Base-by-base conservation (phyloP, 192 early-diverging fungal species). In the Backusella mclennaniae region DNA sequence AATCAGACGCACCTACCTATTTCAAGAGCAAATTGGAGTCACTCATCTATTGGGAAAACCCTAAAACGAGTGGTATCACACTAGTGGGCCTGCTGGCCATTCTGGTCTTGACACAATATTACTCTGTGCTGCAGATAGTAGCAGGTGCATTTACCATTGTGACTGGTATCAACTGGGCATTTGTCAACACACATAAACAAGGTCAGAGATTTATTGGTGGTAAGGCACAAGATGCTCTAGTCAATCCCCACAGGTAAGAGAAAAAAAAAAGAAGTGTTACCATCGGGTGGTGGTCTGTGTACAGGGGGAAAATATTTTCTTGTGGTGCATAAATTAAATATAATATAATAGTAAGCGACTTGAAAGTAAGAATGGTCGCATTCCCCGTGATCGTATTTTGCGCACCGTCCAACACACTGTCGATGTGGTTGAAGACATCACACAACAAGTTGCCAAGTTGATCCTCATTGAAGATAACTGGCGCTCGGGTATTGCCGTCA, bases 91-190 rank as follows among this genome's bases (percentile, higher is more conserved):
- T 74, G 1, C 36, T 82, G 1, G 56, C 33, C n/a, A 12, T 78
- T 1, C 23, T 82, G 31, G 59, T 78, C 29, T 68, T 82, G 52
- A 82, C 80, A n/a, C 73, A 78, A 31, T 82, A 71, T 36, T 77
- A 74, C 19, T 82, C 80, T 4, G 31, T 82, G 21, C 42, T 82
- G 33, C 75, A 78, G 44, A 66, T 82, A 9, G 31, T 78, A 17
- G 73, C 76, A 14, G 71, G 35, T 68, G 67, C 74, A 23, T 67
- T 76, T 35, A 82, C 80, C 8, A n/a, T 82, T 38, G 59, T 73
- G n/a, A 82, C 76, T 31, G 80, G 80, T 35, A 17, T 73, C 29
- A 82, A 82, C 69, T 82, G 80, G 80, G 72, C 74, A 33, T 81
- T 77, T 63, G 80, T 81, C 56, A 81, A 77, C 26, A 56, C 67